Percentiles rank a stretch among this genome's conserved stretches.
Conservation (phyloP, 2,329 filamentous ascomycete genomes). For the Gnomoniopsis smithogilvyi region DNA sequence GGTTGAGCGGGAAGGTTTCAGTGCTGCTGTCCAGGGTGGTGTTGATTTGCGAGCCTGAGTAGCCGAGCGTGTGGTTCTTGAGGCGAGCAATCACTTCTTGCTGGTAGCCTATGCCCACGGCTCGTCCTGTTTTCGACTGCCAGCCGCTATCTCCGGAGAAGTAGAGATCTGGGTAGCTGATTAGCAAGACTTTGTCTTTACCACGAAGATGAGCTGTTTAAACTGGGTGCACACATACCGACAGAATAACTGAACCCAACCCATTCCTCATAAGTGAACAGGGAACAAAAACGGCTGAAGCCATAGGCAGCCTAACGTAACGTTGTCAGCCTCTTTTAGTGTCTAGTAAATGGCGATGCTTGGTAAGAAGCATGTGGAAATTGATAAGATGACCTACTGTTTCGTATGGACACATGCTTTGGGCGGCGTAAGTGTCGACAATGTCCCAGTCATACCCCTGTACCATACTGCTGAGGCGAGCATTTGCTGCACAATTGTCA, state of each 20-base stretch:
- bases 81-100: conserved; percentile 71
- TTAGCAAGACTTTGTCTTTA: neutral
- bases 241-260: conserved; percentile 67
- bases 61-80: conserved; percentile 60
- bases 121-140: conserved; percentile 63
- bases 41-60: conserved; percentile 61
- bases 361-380: neutral
- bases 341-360: neutral
- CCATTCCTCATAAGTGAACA: conserved; percentile 77
- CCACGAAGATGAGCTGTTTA: neutral
- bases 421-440: conserved; percentile 62
- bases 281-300: conserved; percentile 68
- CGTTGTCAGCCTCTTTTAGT: neutral
- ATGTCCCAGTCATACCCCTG: conserved; percentile 61
- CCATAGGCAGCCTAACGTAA: conserved; percentile 60
- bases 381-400: conserved; percentile 40
- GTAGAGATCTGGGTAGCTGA: conserved; percentile 41
- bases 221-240: conserved; percentile 27
- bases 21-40: conserved; percentile 66
- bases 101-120: conserved; percentile 71
- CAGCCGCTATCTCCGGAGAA: conserved; percentile 63
- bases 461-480: conserved; percentile 54
- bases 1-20: conserved; percentile 69
- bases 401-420: conserved; percentile 74
- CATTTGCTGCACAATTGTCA: conserved; percentile 42